Base-by-base conservation (phyloP, 139 green algal genomes). In the Chara braunii region DNA sequence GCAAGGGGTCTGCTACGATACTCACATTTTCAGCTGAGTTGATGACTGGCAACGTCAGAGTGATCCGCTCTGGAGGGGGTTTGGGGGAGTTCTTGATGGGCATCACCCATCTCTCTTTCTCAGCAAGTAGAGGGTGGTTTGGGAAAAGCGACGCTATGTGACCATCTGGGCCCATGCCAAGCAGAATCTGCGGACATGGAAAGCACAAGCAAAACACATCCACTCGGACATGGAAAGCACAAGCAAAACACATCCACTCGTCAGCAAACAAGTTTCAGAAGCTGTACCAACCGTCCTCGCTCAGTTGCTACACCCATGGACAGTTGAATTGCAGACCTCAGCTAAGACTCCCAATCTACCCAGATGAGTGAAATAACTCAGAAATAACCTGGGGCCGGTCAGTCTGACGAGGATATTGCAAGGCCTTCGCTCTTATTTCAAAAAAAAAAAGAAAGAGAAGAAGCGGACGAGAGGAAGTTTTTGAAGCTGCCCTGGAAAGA, bases 81-180 rank as follows among this genome's bases (percentile, higher is more conserved):
- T 99, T 98, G 34, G 92, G 93, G 0, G 91, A 96, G 78, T 94
- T 78, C 9, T 43, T 71, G 1, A 99, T 83, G 2, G 86, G 84
- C 55, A 94, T 70, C 9, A 99, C 81, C 91, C 92, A 97, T 28
- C 18, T 43, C 8, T 43, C 37, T 22, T 33, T 35, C 40, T 75
- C 74, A 12, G 60, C 37, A 33, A 83, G n/a, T 1, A 80, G 77
- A 5, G 71, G 59, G 24, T 77, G 74, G 26, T 72, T 37, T 6
- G 94, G 94, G 80, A 99, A 99, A n/a, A 99, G 85, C 0, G 88
- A 96, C 24, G 89, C 91, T 3, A 97, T 79, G 63, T 99, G 94
- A 57, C 92, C 94, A 62, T 99, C 94, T 11, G 94, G 94, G 7
- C 94, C 94, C 5, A 97, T 82, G 26, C 90, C 92, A 36, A 98